Evolutionary conservation across 176 grass and related monocot species (phyloP).

Genomic region (Oryza longistaminata): DNA sequence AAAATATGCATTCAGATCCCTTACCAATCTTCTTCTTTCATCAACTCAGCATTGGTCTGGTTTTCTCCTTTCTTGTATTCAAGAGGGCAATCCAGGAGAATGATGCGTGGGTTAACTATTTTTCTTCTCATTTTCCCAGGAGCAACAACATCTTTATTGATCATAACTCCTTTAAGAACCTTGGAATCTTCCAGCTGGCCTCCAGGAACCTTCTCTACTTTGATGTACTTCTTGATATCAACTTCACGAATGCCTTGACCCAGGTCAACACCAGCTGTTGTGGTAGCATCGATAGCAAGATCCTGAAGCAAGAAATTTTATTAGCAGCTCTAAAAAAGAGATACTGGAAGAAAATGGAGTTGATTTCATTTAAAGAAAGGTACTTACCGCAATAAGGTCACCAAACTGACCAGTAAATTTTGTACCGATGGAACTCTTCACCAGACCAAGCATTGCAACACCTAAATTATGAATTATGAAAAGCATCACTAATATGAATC

Average conservation of each 20-base stretch:
- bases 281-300: slow-evolving; percentile 96
- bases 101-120: slow-evolving; percentile 89
- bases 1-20: slow-evolving; percentile 14
- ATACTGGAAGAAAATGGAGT: not conserved
- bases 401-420: slow-evolving; percentile 99
- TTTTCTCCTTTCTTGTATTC: slow-evolving; percentile 99
- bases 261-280: slow-evolving; percentile 87
- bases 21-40: slow-evolving; percentile 99
- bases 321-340: not conserved
- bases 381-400: slow-evolving; percentile 90
- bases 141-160: slow-evolving; percentile 98
- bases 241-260: slow-evolving; percentile 94
- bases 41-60: slow-evolving; percentile 96
- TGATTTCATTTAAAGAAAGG: not conserved
- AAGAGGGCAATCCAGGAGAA: slow-evolving; percentile 84
- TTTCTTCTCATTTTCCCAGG: slow-evolving; percentile 98
- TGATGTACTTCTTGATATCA: slow-evolving; percentile 99
- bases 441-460: slow-evolving; percentile 61
- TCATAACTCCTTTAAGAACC: slow-evolving; percentile 96
- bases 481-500: not conserved
- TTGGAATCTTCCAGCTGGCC: slow-evolving; percentile 89
- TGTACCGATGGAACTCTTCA: slow-evolving; percentile 95
- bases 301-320: slow-evolving; percentile 34
- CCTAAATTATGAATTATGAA: slow-evolving; percentile 38
- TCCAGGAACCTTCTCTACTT: slow-evolving; percentile 98